Conservation (phyloP, 768 basidiomycete species). For the Pleurotus platypus region DNA sequence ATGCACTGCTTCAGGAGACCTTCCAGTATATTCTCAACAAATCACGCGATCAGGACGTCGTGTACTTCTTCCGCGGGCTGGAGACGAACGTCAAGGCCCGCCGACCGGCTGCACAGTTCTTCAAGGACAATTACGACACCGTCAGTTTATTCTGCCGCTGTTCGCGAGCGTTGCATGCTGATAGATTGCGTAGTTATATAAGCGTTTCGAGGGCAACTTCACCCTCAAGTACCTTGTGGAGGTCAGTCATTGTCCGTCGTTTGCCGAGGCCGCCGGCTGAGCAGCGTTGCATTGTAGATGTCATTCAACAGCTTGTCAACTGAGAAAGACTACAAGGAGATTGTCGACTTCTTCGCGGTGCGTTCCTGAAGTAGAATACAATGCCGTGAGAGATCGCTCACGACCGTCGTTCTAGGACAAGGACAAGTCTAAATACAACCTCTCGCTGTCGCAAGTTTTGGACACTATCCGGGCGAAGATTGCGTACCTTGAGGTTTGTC, state of each 20-base stretch:
- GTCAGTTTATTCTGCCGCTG: constrained; percentile 32
- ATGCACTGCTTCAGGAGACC: constrained; percentile 55
- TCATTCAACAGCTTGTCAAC: constrained; percentile 52
- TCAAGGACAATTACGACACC: constrained; percentile 64
- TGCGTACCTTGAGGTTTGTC: constrained; percentile 58
- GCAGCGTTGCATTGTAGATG: constrained; percentile 17
- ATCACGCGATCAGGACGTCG: constrained; percentile 57
- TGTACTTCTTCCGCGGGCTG: constrained; percentile 62
- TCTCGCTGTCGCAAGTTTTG: constrained; percentile 61
- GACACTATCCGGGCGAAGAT: constrained; percentile 62
- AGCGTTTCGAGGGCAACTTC: constrained; percentile 71
- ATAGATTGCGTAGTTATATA: constrained; percentile 42
- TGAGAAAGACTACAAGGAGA: constrained; percentile 58
- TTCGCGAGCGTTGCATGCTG: background rate
- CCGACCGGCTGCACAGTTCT: constrained; percentile 52
- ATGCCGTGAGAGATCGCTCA: constrained; percentile 5
- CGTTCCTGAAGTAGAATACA: constrained; percentile 11
- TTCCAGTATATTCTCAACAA: constrained; percentile 55
- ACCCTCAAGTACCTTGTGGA: constrained; percentile 49
- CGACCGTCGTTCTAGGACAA: constrained; percentile 39
- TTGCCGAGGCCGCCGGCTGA: background rate
- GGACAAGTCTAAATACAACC: constrained; percentile 66
- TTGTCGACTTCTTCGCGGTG: constrained; percentile 76
- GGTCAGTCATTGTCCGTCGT: constrained; percentile 25
- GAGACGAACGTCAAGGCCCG: constrained; percentile 52